These are phyloP conservation scores for Starmerella bacillaris DNA, from an alignment of 805 yeast species.

Conservation along the genomic window DNA sequence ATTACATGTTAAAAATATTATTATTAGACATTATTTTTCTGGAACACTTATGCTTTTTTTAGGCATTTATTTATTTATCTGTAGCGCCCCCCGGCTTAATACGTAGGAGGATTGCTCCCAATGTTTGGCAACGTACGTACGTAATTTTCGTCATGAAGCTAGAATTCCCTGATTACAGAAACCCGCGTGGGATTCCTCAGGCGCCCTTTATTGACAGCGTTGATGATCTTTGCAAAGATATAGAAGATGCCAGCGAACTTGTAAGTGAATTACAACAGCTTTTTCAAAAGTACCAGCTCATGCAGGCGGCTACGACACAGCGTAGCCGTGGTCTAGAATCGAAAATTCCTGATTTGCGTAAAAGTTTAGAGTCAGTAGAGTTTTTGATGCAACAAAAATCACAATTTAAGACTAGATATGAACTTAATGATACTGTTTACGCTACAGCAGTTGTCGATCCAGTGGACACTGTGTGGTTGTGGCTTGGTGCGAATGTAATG, in stretches of 20 bases:
- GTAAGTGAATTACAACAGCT: slow-evolving; percentile 70
- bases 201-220: slow-evolving; percentile 86
- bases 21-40: too few species aligned
- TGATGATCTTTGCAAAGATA: slow-evolving; percentile 48
- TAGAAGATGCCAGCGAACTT: slow-evolving; percentile 51
- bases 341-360: slow-evolving; percentile 82
- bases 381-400: slow-evolving; percentile 36
- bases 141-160: too few species aligned
- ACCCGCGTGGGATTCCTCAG: slow-evolving; percentile 91
- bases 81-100: too few species aligned
- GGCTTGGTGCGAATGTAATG: slow-evolving; percentile 99
- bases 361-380: slow-evolving; percentile 58
- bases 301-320: slow-evolving; percentile 27
- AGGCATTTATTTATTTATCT: too few species aligned
- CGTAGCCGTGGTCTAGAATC: slow-evolving; percentile 30
- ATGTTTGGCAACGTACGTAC: too few species aligned
- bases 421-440: slow-evolving; percentile 79
- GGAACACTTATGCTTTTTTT: too few species aligned
- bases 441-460: slow-evolving; percentile 61
- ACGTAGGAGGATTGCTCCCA: too few species aligned
- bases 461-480: slow-evolving; percentile 52
- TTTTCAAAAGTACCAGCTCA: slow-evolving; percentile 34
- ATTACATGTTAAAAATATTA: too few species aligned
- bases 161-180: slow-evolving; percentile 25
- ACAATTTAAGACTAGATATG: slow-evolving; percentile 59